These are phyloP conservation scores for Pseudisothecium myosuroides DNA, from an alignment of 225 moss, liverwort and hornwort species.

Conservation along the genomic window DNA sequence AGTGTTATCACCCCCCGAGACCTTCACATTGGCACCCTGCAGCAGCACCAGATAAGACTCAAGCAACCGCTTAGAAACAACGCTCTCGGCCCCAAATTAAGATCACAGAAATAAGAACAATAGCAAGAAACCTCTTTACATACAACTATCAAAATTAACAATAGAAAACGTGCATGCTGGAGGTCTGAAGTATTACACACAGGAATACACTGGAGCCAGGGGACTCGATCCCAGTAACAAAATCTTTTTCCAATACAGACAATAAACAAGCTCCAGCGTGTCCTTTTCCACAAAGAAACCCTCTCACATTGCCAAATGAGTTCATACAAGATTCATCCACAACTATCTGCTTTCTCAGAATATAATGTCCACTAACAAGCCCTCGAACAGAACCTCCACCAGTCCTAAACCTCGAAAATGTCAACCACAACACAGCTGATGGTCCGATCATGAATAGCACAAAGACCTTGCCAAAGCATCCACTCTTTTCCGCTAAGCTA, in stretches of 20 bases:
- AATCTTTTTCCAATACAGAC: background rate
- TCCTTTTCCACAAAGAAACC: background rate
- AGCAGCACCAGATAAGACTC: conserved; percentile 4
- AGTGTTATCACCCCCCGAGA: conserved; percentile 64
- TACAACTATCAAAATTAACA: background rate
- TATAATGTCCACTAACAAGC: background rate
- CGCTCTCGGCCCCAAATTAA: background rate
- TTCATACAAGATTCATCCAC: background rate
- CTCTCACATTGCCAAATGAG: background rate
- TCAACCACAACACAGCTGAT: background rate
- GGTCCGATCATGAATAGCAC: background rate
- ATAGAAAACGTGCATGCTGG: background rate
- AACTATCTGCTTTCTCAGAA: background rate
- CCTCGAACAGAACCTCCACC: background rate
- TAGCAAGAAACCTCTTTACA: background rate
- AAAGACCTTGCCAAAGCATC: background rate
- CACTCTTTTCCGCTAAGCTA: background rate
- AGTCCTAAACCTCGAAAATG: background rate
- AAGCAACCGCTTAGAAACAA: background rate
- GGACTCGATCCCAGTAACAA: background rate
- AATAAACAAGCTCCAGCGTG: background rate
- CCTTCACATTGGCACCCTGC: conserved; percentile 68
- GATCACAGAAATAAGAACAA: background rate
- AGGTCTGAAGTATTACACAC: background rate
- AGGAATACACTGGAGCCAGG: background rate